Evolutionary conservation across 129 eudicot species (phyloP).

Genomic region (Daucus carota): DNA sequence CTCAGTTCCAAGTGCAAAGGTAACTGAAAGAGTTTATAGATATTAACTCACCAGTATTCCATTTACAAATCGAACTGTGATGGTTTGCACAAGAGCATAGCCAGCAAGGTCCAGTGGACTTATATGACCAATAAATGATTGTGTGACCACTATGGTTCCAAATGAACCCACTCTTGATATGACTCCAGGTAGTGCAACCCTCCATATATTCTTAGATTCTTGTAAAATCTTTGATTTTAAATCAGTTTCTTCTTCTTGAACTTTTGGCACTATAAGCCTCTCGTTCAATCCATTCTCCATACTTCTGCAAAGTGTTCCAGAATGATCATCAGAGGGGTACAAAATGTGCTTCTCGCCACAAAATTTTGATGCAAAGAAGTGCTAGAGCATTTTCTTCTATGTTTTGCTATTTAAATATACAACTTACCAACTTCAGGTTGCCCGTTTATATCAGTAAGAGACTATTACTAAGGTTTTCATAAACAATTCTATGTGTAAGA

Average conservation of each 20-base stretch:
- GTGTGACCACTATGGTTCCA: slow-evolving; percentile 59
- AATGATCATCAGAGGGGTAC: background rate
- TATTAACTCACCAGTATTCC: slow-evolving; percentile 53
- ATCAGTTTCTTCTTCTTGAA: slow-evolving; percentile 17
- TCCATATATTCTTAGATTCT: slow-evolving; percentile 67
- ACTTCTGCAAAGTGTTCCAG: background rate
- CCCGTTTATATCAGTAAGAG: too few species aligned
- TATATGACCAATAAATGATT: slow-evolving; percentile 65
- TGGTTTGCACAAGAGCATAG: slow-evolving; percentile 71
- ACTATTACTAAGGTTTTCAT: background rate
- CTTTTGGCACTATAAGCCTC: slow-evolving; percentile 29
- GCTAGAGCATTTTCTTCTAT: background rate
- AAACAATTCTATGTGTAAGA: background rate
- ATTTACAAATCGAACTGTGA: slow-evolving; percentile 60
- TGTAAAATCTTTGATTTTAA: slow-evolving; percentile 40
- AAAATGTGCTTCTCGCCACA: background rate
- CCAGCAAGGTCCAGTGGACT: slow-evolving; percentile 67
- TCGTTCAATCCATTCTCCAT: slow-evolving; percentile 28
- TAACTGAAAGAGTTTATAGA: background rate
- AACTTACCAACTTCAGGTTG: background rate
- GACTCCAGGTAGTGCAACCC: slow-evolving; percentile 66
- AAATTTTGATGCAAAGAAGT: background rate
- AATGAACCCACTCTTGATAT: slow-evolving; percentile 54
- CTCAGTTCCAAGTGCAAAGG: background rate
- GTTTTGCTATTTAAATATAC: background rate